phyloP scores from a whole-genome alignment of 306 rosid genomes.

The Albizia julibrissin region DNA sequence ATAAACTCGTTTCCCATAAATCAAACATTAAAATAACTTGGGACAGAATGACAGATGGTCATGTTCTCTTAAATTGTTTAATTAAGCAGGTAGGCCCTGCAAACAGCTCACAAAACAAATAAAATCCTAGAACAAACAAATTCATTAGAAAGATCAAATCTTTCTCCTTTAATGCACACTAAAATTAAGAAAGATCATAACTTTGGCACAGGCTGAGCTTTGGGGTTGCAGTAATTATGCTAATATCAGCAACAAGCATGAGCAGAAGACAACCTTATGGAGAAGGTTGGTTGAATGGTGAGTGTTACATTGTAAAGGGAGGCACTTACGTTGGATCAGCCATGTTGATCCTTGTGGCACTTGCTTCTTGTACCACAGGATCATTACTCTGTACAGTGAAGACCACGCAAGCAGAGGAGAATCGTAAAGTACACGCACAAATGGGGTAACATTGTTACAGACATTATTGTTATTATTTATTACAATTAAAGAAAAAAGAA shows the following conservation, averaged over 20 bases:
- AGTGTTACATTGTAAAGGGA: constrained; percentile 70
- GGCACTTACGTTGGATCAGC: constrained; percentile 65
- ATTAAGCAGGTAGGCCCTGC: neutral
- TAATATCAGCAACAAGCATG: constrained; percentile 74
- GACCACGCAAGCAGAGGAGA: constrained; percentile 41
- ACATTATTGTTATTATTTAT: neutral
- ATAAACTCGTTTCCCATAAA: neutral
- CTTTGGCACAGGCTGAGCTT: constrained; percentile 75
- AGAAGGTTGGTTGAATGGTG: constrained; percentile 82
- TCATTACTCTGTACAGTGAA: constrained; percentile 45
- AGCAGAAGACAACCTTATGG: constrained; percentile 68
- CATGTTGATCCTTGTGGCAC: constrained; percentile 49
- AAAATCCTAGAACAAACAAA: neutral
- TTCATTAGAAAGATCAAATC: neutral
- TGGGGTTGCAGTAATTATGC: constrained; percentile 51
- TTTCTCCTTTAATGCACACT: constrained; percentile 8
- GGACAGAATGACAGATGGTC: constrained; percentile 25
- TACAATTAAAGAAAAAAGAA: neutral
- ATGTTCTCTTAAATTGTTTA: neutral
- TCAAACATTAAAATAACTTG: constrained; percentile 4
- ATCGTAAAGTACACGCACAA: constrained; percentile 46
- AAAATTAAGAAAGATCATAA: neutral
- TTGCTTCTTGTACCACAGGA: constrained; percentile 48
- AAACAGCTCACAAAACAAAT: constrained; percentile 14
- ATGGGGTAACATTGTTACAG: constrained; percentile 29